Evolutionary conservation across 2,329 filamentous ascomycete genomes (phyloP).

Genomic region (Aspergillus tamarii): DNA sequence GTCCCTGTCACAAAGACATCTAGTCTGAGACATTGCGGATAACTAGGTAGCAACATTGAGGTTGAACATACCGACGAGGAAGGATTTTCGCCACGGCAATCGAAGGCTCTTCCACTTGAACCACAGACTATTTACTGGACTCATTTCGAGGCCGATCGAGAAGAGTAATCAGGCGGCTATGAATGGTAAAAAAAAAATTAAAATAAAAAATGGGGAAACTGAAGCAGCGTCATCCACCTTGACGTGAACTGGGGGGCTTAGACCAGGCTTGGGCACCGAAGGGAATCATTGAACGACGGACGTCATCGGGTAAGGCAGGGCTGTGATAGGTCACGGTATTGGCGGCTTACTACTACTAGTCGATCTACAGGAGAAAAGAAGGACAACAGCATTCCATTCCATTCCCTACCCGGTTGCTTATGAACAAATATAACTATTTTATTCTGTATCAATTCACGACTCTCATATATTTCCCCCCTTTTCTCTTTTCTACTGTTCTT

Average conservation of each 20-base stretch:
- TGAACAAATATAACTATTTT: neutral
- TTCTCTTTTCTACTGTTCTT: neutral
- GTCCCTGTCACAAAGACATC: constrained; percentile 47
- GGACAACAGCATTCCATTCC: constrained; percentile 2
- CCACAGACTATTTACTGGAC: constrained; percentile 55
- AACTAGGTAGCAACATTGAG: neutral
- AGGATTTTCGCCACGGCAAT: constrained; percentile 64
- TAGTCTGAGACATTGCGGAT: constrained; percentile 13
- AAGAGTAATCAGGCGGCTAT: neutral
- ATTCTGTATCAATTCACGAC: constrained; percentile 1
- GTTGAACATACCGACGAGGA: constrained; percentile 56
- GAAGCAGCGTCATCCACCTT: neutral
- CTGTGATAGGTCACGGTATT: constrained; percentile 8
- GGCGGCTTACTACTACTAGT: neutral
- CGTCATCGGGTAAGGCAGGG: constrained; percentile 7
- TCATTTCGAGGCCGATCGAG: constrained; percentile 34
- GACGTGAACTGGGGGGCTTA: neutral
- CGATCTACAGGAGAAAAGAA: neutral
- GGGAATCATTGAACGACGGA: neutral
- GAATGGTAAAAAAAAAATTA: neutral
- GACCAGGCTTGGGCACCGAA: neutral
- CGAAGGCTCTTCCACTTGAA: constrained; percentile 65
- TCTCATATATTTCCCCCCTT: constrained; percentile 8
- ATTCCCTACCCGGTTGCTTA: neutral
- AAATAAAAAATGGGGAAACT: neutral